These are phyloP conservation scores for Agrocybe chaxingu DNA, from an alignment of 768 basidiomycete species.

Conservation along the genomic window DNA sequence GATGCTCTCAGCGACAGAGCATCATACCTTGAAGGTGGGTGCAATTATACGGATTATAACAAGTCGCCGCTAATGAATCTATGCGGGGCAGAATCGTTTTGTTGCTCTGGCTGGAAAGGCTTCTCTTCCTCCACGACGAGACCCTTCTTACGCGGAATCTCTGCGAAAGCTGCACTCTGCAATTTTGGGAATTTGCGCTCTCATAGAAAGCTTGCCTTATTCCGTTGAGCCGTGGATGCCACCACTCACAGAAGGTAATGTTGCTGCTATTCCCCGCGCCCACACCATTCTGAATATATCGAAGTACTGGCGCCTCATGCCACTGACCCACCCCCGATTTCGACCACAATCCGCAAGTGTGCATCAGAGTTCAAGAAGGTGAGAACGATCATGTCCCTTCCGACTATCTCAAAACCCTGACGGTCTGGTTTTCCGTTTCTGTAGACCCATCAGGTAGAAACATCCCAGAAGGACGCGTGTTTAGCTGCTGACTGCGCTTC, in stretches of 20 bases:
- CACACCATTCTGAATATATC: conserved; percentile 8
- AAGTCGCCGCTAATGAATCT: background rate
- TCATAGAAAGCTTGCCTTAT: conserved; percentile 92
- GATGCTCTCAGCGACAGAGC: conserved; percentile 87
- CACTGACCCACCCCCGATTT: conserved; percentile 86
- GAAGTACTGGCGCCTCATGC: conserved; percentile 74
- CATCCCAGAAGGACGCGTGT: background rate
- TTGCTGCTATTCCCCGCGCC: conserved; percentile 14
- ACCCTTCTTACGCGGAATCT: conserved; percentile 69
- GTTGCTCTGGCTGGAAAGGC: conserved; percentile 56
- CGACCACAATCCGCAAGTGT: conserved; percentile 83
- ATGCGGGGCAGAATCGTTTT: conserved; percentile 69
- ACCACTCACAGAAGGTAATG: conserved; percentile 67
- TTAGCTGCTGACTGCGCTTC: conserved; percentile 5
- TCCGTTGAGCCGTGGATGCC: conserved; percentile 93
- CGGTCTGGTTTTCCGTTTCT: conserved; percentile 4
- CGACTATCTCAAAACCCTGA: conserved; percentile 9
- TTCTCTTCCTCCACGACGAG: conserved; percentile 64
- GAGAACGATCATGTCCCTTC: conserved; percentile 15
- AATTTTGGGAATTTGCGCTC: conserved; percentile 84
- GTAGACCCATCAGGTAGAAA: conserved; percentile 60
- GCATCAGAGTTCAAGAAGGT: conserved; percentile 87
- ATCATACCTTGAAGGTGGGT: conserved; percentile 76
- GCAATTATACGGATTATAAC: conserved; percentile 8
- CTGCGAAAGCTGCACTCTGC: conserved; percentile 80